Evolutionary conservation across 768 basidiomycete species (phyloP).

Genomic region (Galerina marginata): DNA sequence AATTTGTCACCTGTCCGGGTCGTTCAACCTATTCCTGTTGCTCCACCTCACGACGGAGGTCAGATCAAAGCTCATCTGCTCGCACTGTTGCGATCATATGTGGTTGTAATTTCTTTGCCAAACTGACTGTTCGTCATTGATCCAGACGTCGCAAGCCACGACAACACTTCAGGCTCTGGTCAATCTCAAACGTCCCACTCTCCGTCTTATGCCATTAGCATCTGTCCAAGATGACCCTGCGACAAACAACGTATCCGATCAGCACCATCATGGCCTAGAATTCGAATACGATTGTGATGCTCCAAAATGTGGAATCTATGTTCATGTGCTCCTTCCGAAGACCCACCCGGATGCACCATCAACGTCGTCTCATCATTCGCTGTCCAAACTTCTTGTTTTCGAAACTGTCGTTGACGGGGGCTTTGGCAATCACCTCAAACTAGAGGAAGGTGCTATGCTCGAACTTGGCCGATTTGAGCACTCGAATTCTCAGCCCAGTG

Average conservation of each 20-base stretch:
- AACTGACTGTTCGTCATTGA: neutral
- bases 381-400: slow-evolving; percentile 61
- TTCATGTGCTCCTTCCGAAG: slow-evolving; percentile 75
- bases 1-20: neutral
- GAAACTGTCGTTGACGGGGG: slow-evolving; percentile 79
- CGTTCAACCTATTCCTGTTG: neutral
- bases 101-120: neutral
- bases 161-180: slow-evolving; percentile 94
- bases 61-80: too few relatives aligned
- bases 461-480: slow-evolving; percentile 81
- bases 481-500: slow-evolving; percentile 24
- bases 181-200: slow-evolving; percentile 89
- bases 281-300: slow-evolving; percentile 95
- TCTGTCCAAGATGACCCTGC: slow-evolving; percentile 48
- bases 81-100: too few relatives aligned
- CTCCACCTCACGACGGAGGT: neutral
- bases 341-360: slow-evolving; percentile 60
- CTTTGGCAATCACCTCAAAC: slow-evolving; percentile 72
- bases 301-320: slow-evolving; percentile 79
- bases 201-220: slow-evolving; percentile 73
- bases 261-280: slow-evolving; percentile 73
- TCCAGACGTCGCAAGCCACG: slow-evolving; percentile 78
- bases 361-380: slow-evolving; percentile 36
- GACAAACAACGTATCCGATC: slow-evolving; percentile 34
- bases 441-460: slow-evolving; percentile 80